These are phyloP conservation scores for Nemophila menziesii DNA, from an alignment of 257 asterid species.

Conservation along the genomic window DNA sequence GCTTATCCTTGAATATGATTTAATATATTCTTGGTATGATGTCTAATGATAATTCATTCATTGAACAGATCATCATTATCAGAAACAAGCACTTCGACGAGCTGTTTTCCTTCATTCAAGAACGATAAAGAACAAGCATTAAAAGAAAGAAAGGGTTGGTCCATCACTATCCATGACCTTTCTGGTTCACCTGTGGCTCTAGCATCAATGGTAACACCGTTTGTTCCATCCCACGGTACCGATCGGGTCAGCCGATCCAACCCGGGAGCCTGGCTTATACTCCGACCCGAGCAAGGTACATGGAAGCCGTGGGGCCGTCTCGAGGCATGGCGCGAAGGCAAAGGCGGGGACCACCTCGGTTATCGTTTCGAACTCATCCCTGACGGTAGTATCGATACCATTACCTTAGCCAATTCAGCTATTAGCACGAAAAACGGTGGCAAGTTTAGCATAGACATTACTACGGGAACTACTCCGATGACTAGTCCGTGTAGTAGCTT, in stretches of 20 bases:
- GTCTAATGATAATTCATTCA: constrained; percentile 10
- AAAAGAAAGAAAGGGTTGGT: constrained; percentile 94
- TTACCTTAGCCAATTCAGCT: constrained; percentile 52
- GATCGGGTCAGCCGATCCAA: constrained; percentile 67
- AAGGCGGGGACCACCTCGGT: constrained; percentile 38
- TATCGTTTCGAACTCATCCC: constrained; percentile 85
- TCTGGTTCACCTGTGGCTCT: constrained; percentile 95
- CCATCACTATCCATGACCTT: constrained; percentile 88
- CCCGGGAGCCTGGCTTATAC: constrained; percentile 98
- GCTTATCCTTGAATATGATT: background rate
- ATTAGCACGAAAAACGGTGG: constrained; percentile 59
- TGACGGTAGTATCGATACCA: constrained; percentile 61
- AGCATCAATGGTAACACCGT: constrained; percentile 96
- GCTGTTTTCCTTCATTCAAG: constrained; percentile 36
- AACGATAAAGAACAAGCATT: constrained; percentile 20
- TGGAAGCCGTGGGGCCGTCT: constrained; percentile 99
- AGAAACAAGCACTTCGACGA: constrained; percentile 51
- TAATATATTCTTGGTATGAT: constrained; percentile 5
- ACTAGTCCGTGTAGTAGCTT: constrained; percentile 79
- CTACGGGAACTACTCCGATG: constrained; percentile 66
- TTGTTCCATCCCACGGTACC: constrained; percentile 76
- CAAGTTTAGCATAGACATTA: constrained; percentile 56
- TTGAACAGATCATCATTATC: constrained; percentile 59
- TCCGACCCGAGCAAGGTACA: constrained; percentile 71
- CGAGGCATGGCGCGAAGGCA: constrained; percentile 74